Evolutionary conservation across 768 basidiomycete genomes (phyloP).

Genomic region (Xerocomellus intermedius): DNA sequence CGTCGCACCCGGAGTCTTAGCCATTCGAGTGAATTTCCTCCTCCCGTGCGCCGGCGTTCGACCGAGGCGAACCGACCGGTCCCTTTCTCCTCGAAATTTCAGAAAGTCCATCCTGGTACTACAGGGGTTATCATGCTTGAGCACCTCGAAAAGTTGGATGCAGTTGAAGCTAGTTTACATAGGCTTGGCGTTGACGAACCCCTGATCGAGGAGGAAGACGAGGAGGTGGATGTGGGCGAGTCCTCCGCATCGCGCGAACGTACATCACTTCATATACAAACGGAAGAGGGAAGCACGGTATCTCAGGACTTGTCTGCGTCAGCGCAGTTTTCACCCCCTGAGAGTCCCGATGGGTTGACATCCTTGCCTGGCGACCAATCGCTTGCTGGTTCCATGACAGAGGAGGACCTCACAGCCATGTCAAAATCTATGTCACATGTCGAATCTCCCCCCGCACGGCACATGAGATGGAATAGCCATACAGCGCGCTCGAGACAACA

Average conservation of each 20-base stretch:
- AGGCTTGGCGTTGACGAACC: conserved; percentile 63
- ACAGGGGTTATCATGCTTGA: conserved; percentile 85
- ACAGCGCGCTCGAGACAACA: conserved; percentile 26
- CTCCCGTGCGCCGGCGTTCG: conserved; percentile 62
- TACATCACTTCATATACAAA: conserved; percentile 28
- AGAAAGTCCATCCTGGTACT: conserved; percentile 79
- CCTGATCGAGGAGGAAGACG: conserved; percentile 49
- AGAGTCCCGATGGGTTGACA: conserved; percentile 49
- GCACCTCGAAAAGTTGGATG: conserved; percentile 82
- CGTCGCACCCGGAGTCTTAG: conserved; percentile 57
- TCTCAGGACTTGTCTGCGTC: conserved; percentile 33
- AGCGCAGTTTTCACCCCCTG: conserved; percentile 52
- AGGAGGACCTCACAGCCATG: conserved; percentile 70
- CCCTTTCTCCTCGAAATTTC: conserved; percentile 81
- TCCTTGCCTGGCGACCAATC: conserved; percentile 58
- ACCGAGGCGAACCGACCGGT: conserved; percentile 70
- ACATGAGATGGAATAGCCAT: conserved; percentile 37
- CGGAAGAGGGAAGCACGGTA: conserved; percentile 20
- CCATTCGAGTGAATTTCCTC: conserved; percentile 66
- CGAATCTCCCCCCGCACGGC: conserved; percentile 46
- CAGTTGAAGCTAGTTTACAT: conserved; percentile 75
- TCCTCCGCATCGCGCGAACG: conserved; percentile 28
- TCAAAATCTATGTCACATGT: conserved; percentile 76
- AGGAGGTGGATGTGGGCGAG: conserved; percentile 65
- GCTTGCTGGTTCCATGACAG: conserved; percentile 54